These are phyloP conservation scores for Irineochytrium annulatum DNA, from an alignment of 192 early-diverging fungal genomes.

Conservation along the genomic window DNA sequence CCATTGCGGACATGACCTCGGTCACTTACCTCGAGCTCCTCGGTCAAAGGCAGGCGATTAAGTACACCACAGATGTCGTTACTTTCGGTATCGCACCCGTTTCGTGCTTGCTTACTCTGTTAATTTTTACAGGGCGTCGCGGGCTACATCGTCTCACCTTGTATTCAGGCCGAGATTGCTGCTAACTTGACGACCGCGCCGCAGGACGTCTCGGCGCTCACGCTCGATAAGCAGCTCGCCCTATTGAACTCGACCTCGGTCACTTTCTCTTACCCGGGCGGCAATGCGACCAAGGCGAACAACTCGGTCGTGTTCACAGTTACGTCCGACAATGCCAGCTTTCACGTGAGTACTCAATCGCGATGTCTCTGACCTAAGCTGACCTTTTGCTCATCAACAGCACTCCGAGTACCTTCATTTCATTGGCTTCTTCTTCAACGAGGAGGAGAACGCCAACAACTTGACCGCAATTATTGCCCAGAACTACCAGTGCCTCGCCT, in stretches of 20 bases:
- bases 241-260: conserved; percentile 14
- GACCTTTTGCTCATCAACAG: no score
- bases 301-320: conserved; percentile 29
- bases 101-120: no score
- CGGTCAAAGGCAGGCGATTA: conserved; percentile 27
- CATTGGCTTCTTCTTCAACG: conserved; percentile 64
- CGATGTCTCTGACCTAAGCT: background rate
- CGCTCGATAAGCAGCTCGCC: background rate
- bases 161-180: conserved; percentile 24
- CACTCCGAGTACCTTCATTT: conserved; percentile 59
- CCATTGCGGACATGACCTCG: conserved; percentile 36
- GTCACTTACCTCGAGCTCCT: conserved; percentile 39
- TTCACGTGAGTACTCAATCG: conserved; percentile 4
- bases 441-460: conserved; percentile 47
- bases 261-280: conserved; percentile 8
- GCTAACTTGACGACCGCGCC: background rate
- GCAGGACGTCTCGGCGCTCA: conserved; percentile 6
- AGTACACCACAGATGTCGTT: conserved; percentile 35
- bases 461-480: conserved; percentile 40
- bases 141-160: conserved; percentile 29
- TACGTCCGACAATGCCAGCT: conserved; percentile 8
- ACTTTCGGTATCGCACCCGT: no score
- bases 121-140: no score
- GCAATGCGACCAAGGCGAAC: conserved; percentile 5
- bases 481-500: conserved; percentile 55